Base-by-base conservation (phyloP, 768 basidiomycete genomes). In the Cyclocybe cylindracea region DNA sequence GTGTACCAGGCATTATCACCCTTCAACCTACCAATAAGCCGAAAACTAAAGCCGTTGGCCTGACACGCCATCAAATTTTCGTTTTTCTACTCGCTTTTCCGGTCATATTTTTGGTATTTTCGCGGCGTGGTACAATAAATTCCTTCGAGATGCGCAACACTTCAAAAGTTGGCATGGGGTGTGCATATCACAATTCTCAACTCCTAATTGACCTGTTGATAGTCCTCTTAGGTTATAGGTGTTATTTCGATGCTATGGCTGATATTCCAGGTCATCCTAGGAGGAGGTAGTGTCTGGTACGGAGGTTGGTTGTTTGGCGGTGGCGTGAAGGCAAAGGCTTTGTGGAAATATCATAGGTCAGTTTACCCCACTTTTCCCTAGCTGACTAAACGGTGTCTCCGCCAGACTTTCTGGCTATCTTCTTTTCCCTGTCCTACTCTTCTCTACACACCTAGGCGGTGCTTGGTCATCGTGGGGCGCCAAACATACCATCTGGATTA, bases 311-410 rank as follows among this genome's bases (percentile, higher is more conserved):
- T 75, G 0, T 88, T 92, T 61, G 89, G 91, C 4, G 89, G 90
- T 1, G 84, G 80, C 10, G 66, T 73, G 39, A 85, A 80, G 63
- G 89, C 90, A 10, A 93, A 89, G 65, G 65, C 71, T 1, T 52
- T 92, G 14, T 94, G 91, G 87, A 94, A 92, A 64, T 93, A 90
- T 57, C 91, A 94, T 61, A 73, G 91, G 86, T 84, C 54, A 38
- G 66, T 41, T 19, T n/a, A 24, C 40, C 35, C 10, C 32, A 19
- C 47, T 24, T 24, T 24, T 24, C 24, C 24, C 14, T 16, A 11
- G 10, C 44, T 42, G 40, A 32, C 39, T 50, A 24, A 37, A 36
- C 4, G 44, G n/a, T 31, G 16, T 9, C 40, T 19, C 13, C 32
- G 10, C 7, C 57, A 87, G 89, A 55, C 54, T 87, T 13, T 90